Base-by-base conservation (phyloP, 1,284 basidiomycete species). In the Athelia sp. region DNA sequence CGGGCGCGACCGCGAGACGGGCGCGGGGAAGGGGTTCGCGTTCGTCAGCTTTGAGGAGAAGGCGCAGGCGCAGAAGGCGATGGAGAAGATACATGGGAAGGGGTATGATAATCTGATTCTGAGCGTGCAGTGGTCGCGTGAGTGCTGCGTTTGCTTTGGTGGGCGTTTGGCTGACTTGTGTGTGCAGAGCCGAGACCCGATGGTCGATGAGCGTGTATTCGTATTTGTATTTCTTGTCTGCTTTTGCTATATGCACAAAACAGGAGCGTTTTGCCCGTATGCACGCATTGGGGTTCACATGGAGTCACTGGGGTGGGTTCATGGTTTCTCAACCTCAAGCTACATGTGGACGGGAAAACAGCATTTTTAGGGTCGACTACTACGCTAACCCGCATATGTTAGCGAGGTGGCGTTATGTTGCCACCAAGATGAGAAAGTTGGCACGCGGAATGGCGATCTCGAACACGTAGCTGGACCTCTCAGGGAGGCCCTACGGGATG, bases 1-100 rank as follows among this genome's bases (percentile, higher is more conserved):
- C 48, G 97, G 97, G 36, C 81, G 92, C 50, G 96, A 99, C 67
- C 81, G 94, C 54, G 95, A 98, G 62, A 99, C 97, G 8, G 91
- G 93, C 50, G 80, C 88, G 42, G 93, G 93, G 58, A 98, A 98
- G 70, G 96, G 97, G 53, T 97, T 96, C 68, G 93, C 93, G 15
- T 94, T 94, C 58, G 94, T 98, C 59, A 93, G 88, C 67, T 99
- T 98, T 63, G 95, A 98, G 65, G 86, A 87, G 32, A 76, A 80
- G 60, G 75, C 79, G 19, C 74, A 80, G 45, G 97, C 93, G 22
- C 91, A 97, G 70, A 78, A 74, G 59, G 97, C 97, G 38, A 87
- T 98, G 73, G 83, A 91, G 63, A 98, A 94, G 74, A 84, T 96
- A 61, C 82, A 99, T 63, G 97, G 97, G 23, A 81, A 84, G 63